Percentiles rank a stretch among this genome's conserved stretches.
Conservation (phyloP, 78 protist genomes). For the Dictyostelium purpureum region DNA sequence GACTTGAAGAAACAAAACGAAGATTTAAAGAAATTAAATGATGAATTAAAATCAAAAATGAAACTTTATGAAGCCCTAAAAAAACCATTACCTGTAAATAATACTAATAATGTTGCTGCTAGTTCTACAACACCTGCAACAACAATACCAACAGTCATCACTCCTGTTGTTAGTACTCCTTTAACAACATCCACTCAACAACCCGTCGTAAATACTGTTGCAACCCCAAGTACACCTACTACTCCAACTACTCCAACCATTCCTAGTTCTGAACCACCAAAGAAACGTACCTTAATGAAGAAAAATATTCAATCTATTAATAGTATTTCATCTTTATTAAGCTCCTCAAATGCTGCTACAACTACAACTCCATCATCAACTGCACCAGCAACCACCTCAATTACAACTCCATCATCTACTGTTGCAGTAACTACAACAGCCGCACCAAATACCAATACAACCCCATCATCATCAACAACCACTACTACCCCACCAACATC, state of each 20-base stretch:
- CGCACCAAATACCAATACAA: background rate
- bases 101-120: background rate
- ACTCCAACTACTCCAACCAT: background rate
- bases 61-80: slow-evolving; percentile 17
- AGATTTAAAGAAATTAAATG: slow-evolving; percentile 19
- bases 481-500: background rate
- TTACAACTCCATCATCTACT: background rate
- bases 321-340: background rate
- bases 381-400: background rate
- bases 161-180: background rate
- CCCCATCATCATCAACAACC: background rate
- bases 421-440: background rate
- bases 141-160: background rate
- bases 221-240: background rate
- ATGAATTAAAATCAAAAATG: slow-evolving; percentile 23
- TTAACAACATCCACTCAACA: background rate
- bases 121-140: background rate
- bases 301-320: too few relatives aligned
- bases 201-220: background rate
- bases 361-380: background rate
- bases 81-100: background rate
- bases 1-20: background rate
- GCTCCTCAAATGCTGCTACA: background rate
- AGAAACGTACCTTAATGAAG: background rate
- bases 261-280: background rate